Base-by-base conservation (phyloP, 169 alveolate genomes). In the Plasmodium reichenowi region DNA sequence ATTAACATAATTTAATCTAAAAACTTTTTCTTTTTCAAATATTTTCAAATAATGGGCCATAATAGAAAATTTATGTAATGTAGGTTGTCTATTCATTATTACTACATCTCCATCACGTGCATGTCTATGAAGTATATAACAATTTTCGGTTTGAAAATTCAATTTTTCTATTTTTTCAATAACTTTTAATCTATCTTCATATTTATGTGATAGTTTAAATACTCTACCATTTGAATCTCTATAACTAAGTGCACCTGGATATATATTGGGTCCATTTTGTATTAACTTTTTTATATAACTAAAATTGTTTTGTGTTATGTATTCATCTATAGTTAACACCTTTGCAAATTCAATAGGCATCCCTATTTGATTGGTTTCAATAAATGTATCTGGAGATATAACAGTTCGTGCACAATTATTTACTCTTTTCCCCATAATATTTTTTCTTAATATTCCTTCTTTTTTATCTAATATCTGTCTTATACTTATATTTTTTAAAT, bases 351-450 rank as follows among this genome's bases (percentile, higher is more conserved):
- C 96, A 9, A 97, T 83, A 0, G 99, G 99, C 22, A 98, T 97
- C 15, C 99, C 99, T 59, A 98, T 97, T 94, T 98, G 98, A 68
- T 98, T 98, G 13, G 99, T 96, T 59, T 98, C 99, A 32, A 99
- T 94, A 88, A 97, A 96, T 15, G 99, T 99, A 88, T 99, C 99
- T 1, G 99, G 99, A 10, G 99, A 98, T 48, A 99, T 98, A 45
- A 99, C 99, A 8, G 99, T 96, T 45, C 99, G 96, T 12, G 99
- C 99, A 0, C 99, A 98, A 91, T 97, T 97, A 91, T 99, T 99
- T 10, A 99, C 99, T 86, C 99, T 95, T 93, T 98, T 98, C 1
- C 99, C 99, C 99, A 98, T 97, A 98, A 98, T 98, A 88, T 98
- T 98, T 97, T 97, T 98, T 92, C 99, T 95, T 75, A 99, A 95